These are phyloP conservation scores for Gamarada debralockiae DNA, from an alignment of 495 filamentous ascomycete species.

Conservation along the genomic window DNA sequence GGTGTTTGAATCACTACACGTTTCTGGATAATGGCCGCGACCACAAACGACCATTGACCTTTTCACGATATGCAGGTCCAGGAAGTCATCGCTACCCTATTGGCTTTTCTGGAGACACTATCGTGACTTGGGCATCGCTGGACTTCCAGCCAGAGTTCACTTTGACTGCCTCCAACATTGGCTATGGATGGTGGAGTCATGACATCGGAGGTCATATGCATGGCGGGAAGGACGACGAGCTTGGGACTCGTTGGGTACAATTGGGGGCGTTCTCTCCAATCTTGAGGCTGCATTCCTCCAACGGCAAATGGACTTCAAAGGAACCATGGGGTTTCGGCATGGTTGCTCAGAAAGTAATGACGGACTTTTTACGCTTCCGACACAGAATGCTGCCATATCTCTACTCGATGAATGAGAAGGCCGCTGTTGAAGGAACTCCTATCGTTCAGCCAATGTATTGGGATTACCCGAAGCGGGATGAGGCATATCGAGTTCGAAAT, in stretches of 20 bases:
- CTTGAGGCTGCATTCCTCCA: conserved; percentile 50
- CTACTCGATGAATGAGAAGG: conserved; percentile 50
- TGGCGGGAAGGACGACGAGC: conserved; percentile 48
- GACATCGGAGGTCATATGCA: conserved; percentile 57
- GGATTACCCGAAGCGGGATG: conserved; percentile 40
- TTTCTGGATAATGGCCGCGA: conserved; percentile 44
- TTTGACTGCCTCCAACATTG: conserved; percentile 58
- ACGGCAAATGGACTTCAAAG: conserved; percentile 47
- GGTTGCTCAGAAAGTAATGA: conserved; percentile 38
- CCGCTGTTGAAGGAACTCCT: conserved; percentile 32
- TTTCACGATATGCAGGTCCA: conserved; percentile 55
- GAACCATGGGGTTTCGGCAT: conserved; percentile 52
- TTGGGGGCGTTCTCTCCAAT: conserved; percentile 55
- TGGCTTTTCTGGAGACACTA: conserved; percentile 56
- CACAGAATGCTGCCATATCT: conserved; percentile 54
- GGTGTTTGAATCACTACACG: conserved; percentile 60
- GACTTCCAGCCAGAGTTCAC: conserved; percentile 61
- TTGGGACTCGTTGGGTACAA: conserved; percentile 54
- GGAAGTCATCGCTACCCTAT: conserved; percentile 58
- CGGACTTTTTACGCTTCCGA: conserved; percentile 41
- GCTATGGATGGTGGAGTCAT: conserved; percentile 63
- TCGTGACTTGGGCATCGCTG: conserved; percentile 52
- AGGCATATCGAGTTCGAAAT: conserved; percentile 47
- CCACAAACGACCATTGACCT: conserved; percentile 25
- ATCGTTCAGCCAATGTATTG: conserved; percentile 59